These are phyloP conservation scores for Nakazawaea siamensis DNA, from an alignment of 805 yeast genomes.

Conservation along the genomic window DNA sequence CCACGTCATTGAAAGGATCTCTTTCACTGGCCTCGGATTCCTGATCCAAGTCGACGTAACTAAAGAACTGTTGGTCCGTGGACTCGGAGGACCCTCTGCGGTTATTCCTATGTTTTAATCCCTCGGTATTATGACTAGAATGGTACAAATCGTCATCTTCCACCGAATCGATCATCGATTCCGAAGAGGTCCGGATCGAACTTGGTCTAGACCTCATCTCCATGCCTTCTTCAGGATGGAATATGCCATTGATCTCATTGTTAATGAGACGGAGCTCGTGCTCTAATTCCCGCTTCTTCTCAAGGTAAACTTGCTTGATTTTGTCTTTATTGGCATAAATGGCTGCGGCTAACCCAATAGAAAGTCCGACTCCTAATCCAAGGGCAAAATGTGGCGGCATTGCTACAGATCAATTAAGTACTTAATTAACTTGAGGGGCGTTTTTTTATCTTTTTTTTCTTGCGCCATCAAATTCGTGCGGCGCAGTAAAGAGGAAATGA, in stretches of 20 bases:
- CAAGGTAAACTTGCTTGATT: slow-evolving; percentile 19
- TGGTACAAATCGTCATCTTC: slow-evolving; percentile 7
- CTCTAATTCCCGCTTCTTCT: slow-evolving; percentile 8
- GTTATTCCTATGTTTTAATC: no score
- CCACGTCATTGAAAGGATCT: neutral
- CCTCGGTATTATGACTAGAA: no score
- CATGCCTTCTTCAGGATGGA: slow-evolving; percentile 1
- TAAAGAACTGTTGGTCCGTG: slow-evolving; percentile 3
- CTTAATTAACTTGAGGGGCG: no score
- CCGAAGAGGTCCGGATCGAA: neutral
- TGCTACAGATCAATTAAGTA: no score
- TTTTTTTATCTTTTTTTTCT: no score
- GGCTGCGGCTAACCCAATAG: slow-evolving; percentile 18
- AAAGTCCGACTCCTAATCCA: slow-evolving; percentile 17
- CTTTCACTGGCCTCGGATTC: neutral
- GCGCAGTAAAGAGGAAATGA: no score
- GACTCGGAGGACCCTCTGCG: no score
- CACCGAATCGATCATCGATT: neutral
- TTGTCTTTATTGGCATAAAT: slow-evolving; percentile 17
- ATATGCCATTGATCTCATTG: neutral
- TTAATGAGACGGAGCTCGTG: slow-evolving; percentile 2
- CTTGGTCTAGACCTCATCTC: neutral
- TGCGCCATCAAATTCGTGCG: no score
- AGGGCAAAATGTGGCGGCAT: slow-evolving; percentile 15
- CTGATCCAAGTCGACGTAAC: slow-evolving; percentile 3